phyloP scores from a whole-genome alignment of 345 rosid species.

The Dimocarpus longan region DNA sequence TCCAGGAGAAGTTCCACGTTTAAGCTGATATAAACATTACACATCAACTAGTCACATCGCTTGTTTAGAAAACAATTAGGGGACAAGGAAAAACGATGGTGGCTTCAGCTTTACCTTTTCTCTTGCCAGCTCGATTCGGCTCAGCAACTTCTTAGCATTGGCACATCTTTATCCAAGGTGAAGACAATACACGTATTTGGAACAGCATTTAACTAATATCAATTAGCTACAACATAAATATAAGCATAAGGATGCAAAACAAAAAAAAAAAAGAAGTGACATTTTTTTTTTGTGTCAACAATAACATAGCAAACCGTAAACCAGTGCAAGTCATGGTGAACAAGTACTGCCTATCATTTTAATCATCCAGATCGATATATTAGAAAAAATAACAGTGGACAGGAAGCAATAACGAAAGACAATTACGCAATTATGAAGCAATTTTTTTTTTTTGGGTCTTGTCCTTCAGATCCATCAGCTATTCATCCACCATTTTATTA shows the following conservation, averaged over 20 bases:
- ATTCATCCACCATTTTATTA: background rate
- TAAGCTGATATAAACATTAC: conserved; percentile 54
- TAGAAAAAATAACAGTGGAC: too few relatives aligned
- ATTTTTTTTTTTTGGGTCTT: background rate
- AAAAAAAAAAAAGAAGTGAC: too few relatives aligned
- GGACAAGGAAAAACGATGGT: background rate
- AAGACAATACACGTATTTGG: background rate
- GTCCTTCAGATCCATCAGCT: background rate
- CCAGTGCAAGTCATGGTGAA: background rate
- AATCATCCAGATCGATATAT: too few relatives aligned
- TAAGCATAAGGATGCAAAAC: background rate
- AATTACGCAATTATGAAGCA: too few relatives aligned
- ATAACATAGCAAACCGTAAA: background rate
- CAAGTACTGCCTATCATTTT: background rate
- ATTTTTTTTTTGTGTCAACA: background rate
- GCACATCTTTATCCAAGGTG: background rate
- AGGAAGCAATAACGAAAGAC: too few relatives aligned
- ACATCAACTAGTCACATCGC: conserved; percentile 7
- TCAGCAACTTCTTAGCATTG: conserved; percentile 44
- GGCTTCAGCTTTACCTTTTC: conserved; percentile 52
- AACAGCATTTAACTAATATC: background rate
- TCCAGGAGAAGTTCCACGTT: conserved; percentile 52
- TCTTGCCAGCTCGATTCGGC: conserved; percentile 49
- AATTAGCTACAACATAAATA: background rate
- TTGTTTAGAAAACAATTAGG: background rate